Evolutionary conservation across 768 basidiomycete genomes (phyloP).

Genomic region (Inosperma sp.): DNA sequence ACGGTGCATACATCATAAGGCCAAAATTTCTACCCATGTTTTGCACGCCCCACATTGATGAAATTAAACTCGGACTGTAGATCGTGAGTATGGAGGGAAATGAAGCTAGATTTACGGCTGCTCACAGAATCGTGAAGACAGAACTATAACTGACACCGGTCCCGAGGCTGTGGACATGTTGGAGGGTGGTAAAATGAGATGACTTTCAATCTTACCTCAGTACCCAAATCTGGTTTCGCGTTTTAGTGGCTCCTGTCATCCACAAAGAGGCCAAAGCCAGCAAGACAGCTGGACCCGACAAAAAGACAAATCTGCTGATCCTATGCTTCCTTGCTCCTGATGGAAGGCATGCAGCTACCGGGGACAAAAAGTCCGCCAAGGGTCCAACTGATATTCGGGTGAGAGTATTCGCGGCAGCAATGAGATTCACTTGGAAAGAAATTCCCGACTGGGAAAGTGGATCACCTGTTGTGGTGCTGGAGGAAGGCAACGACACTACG

Average conservation of each 20-base stretch:
- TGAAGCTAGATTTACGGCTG: conserved; percentile 15
- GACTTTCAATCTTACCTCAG: conserved; percentile 45
- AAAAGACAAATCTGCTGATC: conserved; percentile 60
- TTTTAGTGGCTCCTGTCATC: conserved; percentile 45
- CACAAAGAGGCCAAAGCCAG: conserved; percentile 52
- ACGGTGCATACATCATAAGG: conserved; percentile 67
- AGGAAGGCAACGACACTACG: conserved; percentile 51
- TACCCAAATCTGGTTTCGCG: conserved; percentile 57
- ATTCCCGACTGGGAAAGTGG: conserved; percentile 36
- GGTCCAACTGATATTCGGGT: conserved; percentile 66
- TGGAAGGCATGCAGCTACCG: conserved; percentile 44
- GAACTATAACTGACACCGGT: conserved; percentile 67
- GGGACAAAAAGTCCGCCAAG: conserved; percentile 69
- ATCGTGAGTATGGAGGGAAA: background rate
- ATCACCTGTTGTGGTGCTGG: conserved; percentile 9
- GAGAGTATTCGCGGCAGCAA: conserved; percentile 68
- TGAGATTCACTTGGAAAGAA: conserved; percentile 61
- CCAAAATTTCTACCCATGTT: conserved; percentile 76
- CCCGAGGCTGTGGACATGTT: conserved; percentile 42
- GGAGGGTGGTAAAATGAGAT: background rate
- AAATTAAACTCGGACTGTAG: conserved; percentile 62
- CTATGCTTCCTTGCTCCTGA: conserved; percentile 43
- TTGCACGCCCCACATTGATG: conserved; percentile 66
- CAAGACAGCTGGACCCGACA: conserved; percentile 44
- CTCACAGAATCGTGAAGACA: conserved; percentile 68